Evolutionary conservation across 2,329 filamentous ascomycete genomes (phyloP).

Genomic region (Fonsecaea nubica): DNA sequence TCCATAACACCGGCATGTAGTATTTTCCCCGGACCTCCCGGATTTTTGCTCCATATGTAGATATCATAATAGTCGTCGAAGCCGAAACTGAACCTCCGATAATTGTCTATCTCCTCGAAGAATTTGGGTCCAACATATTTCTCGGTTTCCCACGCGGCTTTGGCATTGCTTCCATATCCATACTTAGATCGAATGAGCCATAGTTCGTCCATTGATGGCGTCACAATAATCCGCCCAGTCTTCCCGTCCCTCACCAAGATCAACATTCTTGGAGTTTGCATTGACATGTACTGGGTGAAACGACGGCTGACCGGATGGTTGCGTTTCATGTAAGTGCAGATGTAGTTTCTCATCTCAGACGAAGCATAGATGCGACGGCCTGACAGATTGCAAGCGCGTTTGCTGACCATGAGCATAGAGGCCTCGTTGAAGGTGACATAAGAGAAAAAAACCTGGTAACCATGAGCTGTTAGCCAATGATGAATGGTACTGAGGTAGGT

Average conservation of each 20-base stretch:
- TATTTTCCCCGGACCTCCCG: constrained; percentile 44
- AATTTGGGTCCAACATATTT: constrained; percentile 47
- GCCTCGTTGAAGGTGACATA: not conserved
- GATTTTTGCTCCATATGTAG: constrained; percentile 50
- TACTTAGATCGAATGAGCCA: constrained; percentile 51
- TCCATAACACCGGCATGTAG: constrained; percentile 43
- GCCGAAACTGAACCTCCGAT: constrained; percentile 48
- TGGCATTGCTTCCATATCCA: constrained; percentile 49
- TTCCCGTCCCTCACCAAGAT: constrained; percentile 52
- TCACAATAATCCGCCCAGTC: constrained; percentile 47
- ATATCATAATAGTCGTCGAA: constrained; percentile 55
- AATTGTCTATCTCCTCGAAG: constrained; percentile 50
- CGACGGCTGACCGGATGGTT: constrained; percentile 51
- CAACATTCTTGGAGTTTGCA: constrained; percentile 48
- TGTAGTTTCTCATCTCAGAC: constrained; percentile 50
- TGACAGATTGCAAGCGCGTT: not conserved
- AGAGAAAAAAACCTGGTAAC: not conserved
- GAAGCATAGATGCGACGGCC: constrained; percentile 32
- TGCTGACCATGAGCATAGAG: not conserved
- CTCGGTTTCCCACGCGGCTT: constrained; percentile 48
- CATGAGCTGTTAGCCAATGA: too few species aligned
- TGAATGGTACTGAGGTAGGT: too few species aligned
- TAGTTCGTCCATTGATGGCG: constrained; percentile 48
- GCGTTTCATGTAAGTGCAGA: constrained; percentile 53
- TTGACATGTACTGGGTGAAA: constrained; percentile 53